phyloP scores from a whole-genome alignment of 306 rosid genomes.

The Dalbergia cultrata region DNA sequence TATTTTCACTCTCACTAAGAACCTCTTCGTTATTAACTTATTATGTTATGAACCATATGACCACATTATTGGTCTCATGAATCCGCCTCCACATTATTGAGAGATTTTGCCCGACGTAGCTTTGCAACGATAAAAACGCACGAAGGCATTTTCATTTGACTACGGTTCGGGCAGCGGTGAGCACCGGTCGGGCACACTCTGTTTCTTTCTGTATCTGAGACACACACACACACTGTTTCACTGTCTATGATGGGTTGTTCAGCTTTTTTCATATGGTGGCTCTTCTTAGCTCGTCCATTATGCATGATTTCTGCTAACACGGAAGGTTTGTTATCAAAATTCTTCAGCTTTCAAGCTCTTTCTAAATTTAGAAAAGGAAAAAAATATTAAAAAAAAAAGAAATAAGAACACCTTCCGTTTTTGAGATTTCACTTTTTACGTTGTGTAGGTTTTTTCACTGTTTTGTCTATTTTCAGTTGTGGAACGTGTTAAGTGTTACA shows the following conservation, averaged over 20 bases:
- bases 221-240: no score
- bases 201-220: no score
- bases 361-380: neutral
- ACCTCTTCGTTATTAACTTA: no score
- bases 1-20: no score
- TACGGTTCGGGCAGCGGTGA: slow-evolving; percentile 66
- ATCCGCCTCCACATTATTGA: no score
- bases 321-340: slow-evolving; percentile 66
- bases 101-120: no score
- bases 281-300: slow-evolving; percentile 62
- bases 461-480: neutral
- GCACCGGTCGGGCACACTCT: slow-evolving; percentile 48
- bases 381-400: no score
- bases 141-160: slow-evolving; percentile 58
- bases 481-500: neutral
- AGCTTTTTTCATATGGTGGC: slow-evolving; percentile 58
- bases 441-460: neutral
- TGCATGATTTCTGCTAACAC: slow-evolving; percentile 71
- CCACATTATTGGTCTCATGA: no score
- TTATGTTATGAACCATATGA: no score
- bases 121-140: slow-evolving; percentile 47
- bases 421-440: no score
- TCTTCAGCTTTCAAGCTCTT: slow-evolving; percentile 9
- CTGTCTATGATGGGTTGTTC: slow-evolving; percentile 16
- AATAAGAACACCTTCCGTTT: no score